phyloP scores from a whole-genome alignment of 192 early-diverging fungal genomes.

The Backusella westeae region DNA sequence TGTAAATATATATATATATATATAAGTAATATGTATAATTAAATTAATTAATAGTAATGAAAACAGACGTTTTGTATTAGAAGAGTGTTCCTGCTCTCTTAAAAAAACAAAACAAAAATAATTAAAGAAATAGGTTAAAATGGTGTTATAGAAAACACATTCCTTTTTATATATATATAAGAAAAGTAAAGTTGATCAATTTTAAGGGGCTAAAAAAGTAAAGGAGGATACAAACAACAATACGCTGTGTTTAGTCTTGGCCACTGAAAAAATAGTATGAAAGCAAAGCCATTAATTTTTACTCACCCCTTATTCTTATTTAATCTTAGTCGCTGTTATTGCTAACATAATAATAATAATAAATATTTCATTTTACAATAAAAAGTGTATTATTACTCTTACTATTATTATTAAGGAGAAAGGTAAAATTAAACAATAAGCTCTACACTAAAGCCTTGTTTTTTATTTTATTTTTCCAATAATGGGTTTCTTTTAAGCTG shows the following conservation, averaged over 20 bases:
- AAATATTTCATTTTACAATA: neutral
- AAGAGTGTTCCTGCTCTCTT: constrained; percentile 9
- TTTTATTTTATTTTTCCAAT: neutral
- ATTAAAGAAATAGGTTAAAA: neutral
- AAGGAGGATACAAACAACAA: constrained; percentile 9
- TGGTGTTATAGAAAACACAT: neutral
- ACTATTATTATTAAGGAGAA: neutral
- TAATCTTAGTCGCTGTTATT: neutral
- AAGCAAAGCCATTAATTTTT: neutral
- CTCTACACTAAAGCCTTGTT: neutral
- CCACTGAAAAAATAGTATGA: neutral
- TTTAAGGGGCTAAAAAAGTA: neutral
- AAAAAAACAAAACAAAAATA: constrained; percentile 4
- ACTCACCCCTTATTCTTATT: constrained; percentile 5
- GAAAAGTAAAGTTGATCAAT: constrained; percentile 6
- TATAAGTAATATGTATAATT: neutral
- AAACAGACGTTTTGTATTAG: neutral
- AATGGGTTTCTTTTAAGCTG: constrained; percentile 2
- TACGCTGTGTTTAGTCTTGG: neutral
- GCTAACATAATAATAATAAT: neutral
- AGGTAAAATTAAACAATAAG: neutral
- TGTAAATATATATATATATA: neutral
- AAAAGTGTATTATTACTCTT: neutral
- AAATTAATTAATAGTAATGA: neutral
- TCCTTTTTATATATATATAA: neutral